A percentile compares a stretch with the other conserved stretches of the same genome.
Conservation (phyloP, 768 basidiomycete genomes). For the Lyophyllum atratum region DNA sequence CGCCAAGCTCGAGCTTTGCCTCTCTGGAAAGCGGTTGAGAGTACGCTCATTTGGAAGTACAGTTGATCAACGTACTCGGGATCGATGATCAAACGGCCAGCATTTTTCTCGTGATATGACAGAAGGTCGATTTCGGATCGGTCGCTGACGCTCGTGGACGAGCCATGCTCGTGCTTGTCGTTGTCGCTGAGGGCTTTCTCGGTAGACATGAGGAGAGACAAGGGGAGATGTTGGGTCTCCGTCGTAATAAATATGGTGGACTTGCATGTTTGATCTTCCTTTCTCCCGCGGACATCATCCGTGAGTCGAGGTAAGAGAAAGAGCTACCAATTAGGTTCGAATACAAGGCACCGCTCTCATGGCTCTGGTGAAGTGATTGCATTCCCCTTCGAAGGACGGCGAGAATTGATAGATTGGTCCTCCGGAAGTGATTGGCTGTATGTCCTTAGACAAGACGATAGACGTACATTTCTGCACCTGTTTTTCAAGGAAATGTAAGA, state of each 20-base stretch:
- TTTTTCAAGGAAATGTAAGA: neutral
- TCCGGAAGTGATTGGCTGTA: neutral
- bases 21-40: slow-evolving; percentile 38
- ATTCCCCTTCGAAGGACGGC: neutral
- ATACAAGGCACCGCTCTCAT: neutral
- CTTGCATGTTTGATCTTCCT: neutral
- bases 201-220: slow-evolving; percentile 21
- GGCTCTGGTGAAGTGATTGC: neutral
- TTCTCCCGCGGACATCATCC: neutral
- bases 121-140: slow-evolving; percentile 31
- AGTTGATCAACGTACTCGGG: slow-evolving; percentile 47
- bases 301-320: neutral
- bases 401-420: too few species aligned
- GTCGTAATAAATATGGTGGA: neutral
- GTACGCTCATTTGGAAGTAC: neutral
- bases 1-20: slow-evolving; percentile 63
- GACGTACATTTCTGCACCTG: neutral
- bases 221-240: neutral
- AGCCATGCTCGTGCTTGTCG: slow-evolving; percentile 21
- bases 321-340: neutral
- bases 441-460: neutral
- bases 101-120: slow-evolving; percentile 54
- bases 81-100: slow-evolving; percentile 63
- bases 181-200: slow-evolving; percentile 21
- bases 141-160: slow-evolving; percentile 16